Conservation (phyloP, 108 stramenopile species). For the Pseudonitzschia pungens region DNA sequence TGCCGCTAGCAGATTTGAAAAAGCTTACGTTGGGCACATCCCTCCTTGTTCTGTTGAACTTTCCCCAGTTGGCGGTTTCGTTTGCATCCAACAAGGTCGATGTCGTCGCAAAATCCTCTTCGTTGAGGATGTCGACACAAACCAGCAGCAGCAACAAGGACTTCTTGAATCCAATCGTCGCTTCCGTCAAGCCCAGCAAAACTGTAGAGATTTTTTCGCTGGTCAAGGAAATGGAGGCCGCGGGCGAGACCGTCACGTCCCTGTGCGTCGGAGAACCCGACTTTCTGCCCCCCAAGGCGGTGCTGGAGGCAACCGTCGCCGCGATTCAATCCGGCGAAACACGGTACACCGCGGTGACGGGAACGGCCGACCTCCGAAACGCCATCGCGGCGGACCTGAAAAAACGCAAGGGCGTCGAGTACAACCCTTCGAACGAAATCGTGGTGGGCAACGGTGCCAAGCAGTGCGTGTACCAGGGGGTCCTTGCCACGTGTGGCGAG, state of each 20-base stretch:
- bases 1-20: background rate
- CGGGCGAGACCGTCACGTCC: conserved; percentile 80
- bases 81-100: conserved; percentile 9
- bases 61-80: background rate
- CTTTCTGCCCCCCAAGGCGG: conserved; percentile 86
- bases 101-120: background rate
- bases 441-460: conserved; percentile 97
- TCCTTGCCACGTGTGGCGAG: conserved; percentile 81
- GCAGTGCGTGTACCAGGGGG: conserved; percentile 90
- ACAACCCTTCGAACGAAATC: conserved; percentile 83
- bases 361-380: conserved; percentile 74
- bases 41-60: background rate
- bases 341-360: conserved; percentile 93
- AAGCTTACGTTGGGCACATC: background rate
- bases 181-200: conserved; percentile 68
- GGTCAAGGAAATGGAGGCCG: conserved; percentile 82
- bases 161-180: conserved; percentile 61
- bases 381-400: conserved; percentile 89
- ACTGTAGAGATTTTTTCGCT: conserved; percentile 84
- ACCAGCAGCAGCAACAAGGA: background rate
- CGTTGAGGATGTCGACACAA: conserved; percentile 1
- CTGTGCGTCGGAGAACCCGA: conserved; percentile 98
- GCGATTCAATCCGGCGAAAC: conserved; percentile 78
- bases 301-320: conserved; percentile 75
- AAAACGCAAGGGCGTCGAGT: conserved; percentile 76